A percentile compares a stretch with the other conserved stretches of the same genome.
Conservation (phyloP, 345 rosid genomes). For the Isatis tinctoria region DNA sequence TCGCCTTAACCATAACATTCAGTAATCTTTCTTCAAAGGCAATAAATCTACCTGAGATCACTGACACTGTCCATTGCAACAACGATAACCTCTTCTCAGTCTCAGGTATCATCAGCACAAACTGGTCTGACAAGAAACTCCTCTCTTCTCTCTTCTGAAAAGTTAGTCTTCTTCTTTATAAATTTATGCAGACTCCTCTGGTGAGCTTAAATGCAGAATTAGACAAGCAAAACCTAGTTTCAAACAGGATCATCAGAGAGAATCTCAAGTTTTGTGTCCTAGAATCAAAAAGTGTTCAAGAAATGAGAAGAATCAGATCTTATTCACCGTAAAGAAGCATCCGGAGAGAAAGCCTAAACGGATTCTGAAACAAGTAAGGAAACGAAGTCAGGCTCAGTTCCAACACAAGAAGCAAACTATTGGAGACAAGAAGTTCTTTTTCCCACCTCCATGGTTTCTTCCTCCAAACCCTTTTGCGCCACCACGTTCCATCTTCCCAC, state of each 20-base stretch:
- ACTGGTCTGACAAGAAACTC: background rate
- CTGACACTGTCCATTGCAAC: constrained; percentile 1
- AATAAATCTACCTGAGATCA: background rate
- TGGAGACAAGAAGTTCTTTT: constrained; percentile 20
- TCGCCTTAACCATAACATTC: constrained; percentile 13
- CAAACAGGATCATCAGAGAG: constrained; percentile 15
- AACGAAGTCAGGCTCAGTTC: background rate
- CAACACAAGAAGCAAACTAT: background rate
- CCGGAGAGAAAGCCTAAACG: constrained; percentile 46
- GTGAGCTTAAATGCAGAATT: constrained; percentile 53
- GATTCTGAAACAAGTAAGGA: constrained; percentile 11
- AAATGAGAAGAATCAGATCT: constrained; percentile 39
- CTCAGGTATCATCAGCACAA: constrained; percentile 21
- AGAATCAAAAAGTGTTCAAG: constrained; percentile 23
- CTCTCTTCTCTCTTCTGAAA: background rate
- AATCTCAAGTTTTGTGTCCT: background rate
- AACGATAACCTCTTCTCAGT: background rate
- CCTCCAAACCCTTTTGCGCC: constrained; percentile 29
- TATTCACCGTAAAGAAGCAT: constrained; percentile 53
- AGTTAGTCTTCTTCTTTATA: constrained; percentile 3
- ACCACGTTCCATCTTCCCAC: constrained; percentile 30
- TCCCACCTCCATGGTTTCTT: constrained; percentile 26
- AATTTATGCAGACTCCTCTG: constrained; percentile 51
- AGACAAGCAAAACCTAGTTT: constrained; percentile 35
- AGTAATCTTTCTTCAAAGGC: constrained; percentile 5